Conservation (phyloP, 257 asterid genomes). For the Fraxinus quadrangulata region DNA sequence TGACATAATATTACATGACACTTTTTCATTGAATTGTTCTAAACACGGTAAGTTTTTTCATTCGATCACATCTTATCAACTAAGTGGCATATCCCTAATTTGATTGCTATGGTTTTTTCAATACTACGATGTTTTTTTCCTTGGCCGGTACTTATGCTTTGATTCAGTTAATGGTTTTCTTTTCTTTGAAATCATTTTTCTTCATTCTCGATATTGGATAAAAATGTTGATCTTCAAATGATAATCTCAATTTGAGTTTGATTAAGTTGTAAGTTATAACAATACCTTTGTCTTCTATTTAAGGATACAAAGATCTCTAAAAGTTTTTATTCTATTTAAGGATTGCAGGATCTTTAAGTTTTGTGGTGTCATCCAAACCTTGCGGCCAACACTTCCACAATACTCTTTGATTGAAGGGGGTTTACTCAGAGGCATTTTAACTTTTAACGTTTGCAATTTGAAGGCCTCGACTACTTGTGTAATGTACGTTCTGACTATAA, state of each 20-base stretch:
- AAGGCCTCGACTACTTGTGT: background rate
- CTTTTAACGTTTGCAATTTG: background rate
- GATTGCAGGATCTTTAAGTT: too few species aligned
- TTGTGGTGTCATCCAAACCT: background rate
- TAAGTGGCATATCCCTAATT: too few species aligned
- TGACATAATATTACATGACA: too few species aligned
- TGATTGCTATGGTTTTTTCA: background rate
- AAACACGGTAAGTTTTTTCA: too few species aligned
- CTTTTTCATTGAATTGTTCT: too few species aligned
- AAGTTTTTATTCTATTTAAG: too few species aligned
- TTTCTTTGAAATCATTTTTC: background rate
- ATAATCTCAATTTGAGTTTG: background rate
- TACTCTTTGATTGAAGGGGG: background rate
- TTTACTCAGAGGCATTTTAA: background rate
- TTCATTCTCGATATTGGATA: background rate
- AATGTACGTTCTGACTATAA: background rate
- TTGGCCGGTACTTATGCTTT: background rate
- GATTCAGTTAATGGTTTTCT: background rate
- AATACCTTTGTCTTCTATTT: background rate
- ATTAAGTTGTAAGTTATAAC: background rate
- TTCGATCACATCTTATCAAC: too few species aligned
- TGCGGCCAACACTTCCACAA: background rate
- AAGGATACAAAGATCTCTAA: background rate
- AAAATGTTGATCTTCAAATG: background rate
- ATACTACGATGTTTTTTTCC: background rate